Evolutionary conservation across 148 eudicot species (phyloP).

Genomic region (Arctostaphylos glauca): DNA sequence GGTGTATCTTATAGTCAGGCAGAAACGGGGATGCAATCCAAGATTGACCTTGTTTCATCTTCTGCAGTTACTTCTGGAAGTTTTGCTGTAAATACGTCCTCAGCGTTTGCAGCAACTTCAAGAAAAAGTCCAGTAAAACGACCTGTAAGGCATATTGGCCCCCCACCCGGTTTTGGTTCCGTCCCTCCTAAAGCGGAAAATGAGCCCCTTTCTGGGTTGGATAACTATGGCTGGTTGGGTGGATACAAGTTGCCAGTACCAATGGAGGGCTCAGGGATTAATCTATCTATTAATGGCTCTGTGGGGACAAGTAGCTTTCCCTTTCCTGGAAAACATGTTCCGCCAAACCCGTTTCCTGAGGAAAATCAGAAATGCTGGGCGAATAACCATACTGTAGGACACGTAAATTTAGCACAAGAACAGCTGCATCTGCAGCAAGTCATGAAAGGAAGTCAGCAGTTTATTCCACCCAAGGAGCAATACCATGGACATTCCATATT

Average conservation of each 20-base stretch:
- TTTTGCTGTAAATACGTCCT: conserved; percentile 26
- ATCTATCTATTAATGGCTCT: conserved; percentile 25
- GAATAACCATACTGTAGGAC: conserved; percentile 33
- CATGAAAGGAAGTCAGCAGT: conserved; percentile 40
- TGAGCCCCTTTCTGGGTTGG: conserved; percentile 31
- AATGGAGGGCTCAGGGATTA: conserved; percentile 24
- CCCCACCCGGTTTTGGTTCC: conserved; percentile 63
- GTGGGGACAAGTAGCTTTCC: conserved; percentile 46
- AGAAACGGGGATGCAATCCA: conserved; percentile 31
- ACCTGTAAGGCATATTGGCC: conserved; percentile 65
- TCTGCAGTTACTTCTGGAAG: conserved; percentile 24
- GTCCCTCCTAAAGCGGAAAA: conserved; percentile 44
- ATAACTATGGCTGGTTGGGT: conserved; percentile 55
- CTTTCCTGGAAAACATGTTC: conserved; percentile 55
- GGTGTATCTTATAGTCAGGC: conserved; percentile 26
- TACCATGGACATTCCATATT: conserved; percentile 47
- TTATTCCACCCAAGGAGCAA: conserved; percentile 37
- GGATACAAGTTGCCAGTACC: conserved; percentile 43
- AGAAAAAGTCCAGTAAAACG: conserved; percentile 39
- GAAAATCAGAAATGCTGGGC: conserved; percentile 29
- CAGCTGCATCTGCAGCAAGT: conserved; percentile 40
- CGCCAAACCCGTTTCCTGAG: conserved; percentile 38
- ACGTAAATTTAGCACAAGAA: conserved; percentile 29
- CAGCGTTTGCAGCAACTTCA: conserved; percentile 28
- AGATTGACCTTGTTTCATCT: conserved; percentile 28